Base-by-base conservation (phyloP, 1,139 yeast species). In the Saccharomycopsis hybrid region DNA sequence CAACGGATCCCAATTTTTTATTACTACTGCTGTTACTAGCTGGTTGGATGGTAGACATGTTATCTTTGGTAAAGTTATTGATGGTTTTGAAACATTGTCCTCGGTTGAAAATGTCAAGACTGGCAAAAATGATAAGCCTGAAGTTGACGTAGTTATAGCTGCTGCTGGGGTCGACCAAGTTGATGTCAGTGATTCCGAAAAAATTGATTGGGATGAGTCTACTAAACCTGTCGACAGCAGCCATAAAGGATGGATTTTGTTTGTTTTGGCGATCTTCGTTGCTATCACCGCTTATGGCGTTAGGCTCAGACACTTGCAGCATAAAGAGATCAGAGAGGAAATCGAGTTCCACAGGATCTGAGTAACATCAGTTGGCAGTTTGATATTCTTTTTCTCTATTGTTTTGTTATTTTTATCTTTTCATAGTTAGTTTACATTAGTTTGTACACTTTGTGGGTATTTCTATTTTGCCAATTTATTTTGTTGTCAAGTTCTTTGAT, bases 1-100 rank as follows among this genome's bases (percentile, higher is more conserved):
- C 64, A 84, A 82, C 63, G 90, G 92, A 31, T 80, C 88, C 36
- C 94, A 85, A 67, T 85, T 85, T 65, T 82, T 81, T 69, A 77
- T 82, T 62, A 82, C 87, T 57, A 81, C 88, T 13, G 80, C 73
- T 4, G 67, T 74, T 18, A 78, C 86, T 37, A 66, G 70, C 41
- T 79, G 84, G 83, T 73, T 85, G 59, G 78, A 83, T 65, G 84
- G 83, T 40, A 68, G 67, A 28, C 89, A 85, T 65, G 94, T 85
- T 58, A 92, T 84, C n/a, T 85, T 85, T 60, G 94, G 94, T 52
- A 85, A 84, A 66, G 83, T 85, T 49, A 54, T 79, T 8, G 85
- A 81, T 47, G 92, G 92, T 27, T 69, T 76, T 61, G 85, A 82
- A 11, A 80, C 80, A 41, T 29, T 67, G 30, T 70, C 73, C 53